Evolutionary conservation across 2,329 filamentous ascomycete genomes (phyloP).

Genomic region (Chaetomium olivaceum): DNA sequence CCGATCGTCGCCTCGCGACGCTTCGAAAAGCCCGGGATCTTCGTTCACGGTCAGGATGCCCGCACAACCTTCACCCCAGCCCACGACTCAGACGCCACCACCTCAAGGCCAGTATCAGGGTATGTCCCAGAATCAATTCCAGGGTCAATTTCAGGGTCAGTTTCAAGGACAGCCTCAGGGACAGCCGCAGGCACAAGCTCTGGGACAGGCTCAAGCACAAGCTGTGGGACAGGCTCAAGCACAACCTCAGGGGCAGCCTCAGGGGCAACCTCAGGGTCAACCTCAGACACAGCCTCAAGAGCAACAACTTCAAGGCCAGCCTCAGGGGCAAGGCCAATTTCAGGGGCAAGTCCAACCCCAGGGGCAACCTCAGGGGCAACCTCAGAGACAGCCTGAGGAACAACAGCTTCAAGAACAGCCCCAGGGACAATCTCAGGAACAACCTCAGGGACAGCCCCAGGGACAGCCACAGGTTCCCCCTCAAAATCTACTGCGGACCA

Average conservation of each 20-base stretch:
- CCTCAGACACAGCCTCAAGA: background rate
- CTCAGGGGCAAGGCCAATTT: background rate
- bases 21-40: slow-evolving; percentile 27
- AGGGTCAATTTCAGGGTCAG: slow-evolving; percentile 10
- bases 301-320: background rate
- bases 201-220: slow-evolving; percentile 7
- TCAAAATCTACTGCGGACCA: slow-evolving; percentile 3
- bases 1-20: slow-evolving; percentile 31
- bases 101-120: slow-evolving; percentile 15
- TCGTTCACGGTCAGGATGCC: slow-evolving; percentile 25
- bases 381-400: slow-evolving; percentile 2
- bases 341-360: slow-evolving; percentile 13
- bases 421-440: background rate
- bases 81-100: slow-evolving; percentile 3
- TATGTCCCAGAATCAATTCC: slow-evolving; percentile 5
- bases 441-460: background rate
- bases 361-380: slow-evolving; percentile 6
- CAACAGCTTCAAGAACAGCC: background rate
- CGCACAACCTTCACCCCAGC: slow-evolving; percentile 5
- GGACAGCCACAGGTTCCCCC: background rate
- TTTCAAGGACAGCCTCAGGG: slow-evolving; percentile 4
- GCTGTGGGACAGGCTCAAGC: slow-evolving; percentile 2
- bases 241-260: background rate
- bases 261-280: slow-evolving; percentile 7
- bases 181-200: slow-evolving; percentile 10